Percentiles rank a stretch among this genome's conserved stretches.
phyloP scores from a whole-genome alignment of 768 basidiomycete genomes.

The Tricholoma bakamatsutake region DNA sequence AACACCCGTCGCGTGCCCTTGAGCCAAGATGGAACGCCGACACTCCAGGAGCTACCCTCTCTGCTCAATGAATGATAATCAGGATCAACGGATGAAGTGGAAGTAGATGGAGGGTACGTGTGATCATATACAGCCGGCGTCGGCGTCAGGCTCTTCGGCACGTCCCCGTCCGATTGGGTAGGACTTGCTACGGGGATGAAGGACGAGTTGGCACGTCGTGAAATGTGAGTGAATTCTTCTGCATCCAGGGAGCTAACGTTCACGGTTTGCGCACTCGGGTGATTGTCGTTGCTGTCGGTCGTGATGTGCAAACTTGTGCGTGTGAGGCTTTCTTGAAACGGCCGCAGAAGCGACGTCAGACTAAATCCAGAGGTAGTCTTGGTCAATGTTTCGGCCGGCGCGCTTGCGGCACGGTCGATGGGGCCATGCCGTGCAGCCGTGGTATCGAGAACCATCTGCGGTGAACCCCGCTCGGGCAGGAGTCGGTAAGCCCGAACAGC shows the following conservation, averaged over 20 bases:
- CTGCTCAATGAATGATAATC: constrained; percentile 43
- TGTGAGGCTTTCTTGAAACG: constrained; percentile 51
- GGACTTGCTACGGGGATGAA: constrained; percentile 60
- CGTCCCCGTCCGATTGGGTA: constrained; percentile 15
- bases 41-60: constrained; percentile 52
- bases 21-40: constrained; percentile 71
- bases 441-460: constrained; percentile 51
- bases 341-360: constrained; percentile 58
- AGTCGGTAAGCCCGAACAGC: constrained; percentile 57
- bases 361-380: constrained; percentile 49
- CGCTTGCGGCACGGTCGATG: constrained; percentile 35
- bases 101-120: constrained; percentile 77
- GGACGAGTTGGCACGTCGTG: constrained; percentile 45
- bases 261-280: constrained; percentile 15
- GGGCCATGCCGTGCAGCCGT: constrained; percentile 39
- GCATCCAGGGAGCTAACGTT: constrained; percentile 29
- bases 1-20: constrained; percentile 42
- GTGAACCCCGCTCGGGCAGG: constrained; percentile 25
- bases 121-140: constrained; percentile 37
- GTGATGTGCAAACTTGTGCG: constrained; percentile 18
- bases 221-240: constrained; percentile 73
- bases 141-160: constrained; percentile 16
- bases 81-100: constrained; percentile 40
- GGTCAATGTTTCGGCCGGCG: constrained; percentile 27
- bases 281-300: constrained; percentile 24